phyloP scores from a whole-genome alignment of 192 early-diverging fungal species.

The Bifiguratus adelaidae region DNA sequence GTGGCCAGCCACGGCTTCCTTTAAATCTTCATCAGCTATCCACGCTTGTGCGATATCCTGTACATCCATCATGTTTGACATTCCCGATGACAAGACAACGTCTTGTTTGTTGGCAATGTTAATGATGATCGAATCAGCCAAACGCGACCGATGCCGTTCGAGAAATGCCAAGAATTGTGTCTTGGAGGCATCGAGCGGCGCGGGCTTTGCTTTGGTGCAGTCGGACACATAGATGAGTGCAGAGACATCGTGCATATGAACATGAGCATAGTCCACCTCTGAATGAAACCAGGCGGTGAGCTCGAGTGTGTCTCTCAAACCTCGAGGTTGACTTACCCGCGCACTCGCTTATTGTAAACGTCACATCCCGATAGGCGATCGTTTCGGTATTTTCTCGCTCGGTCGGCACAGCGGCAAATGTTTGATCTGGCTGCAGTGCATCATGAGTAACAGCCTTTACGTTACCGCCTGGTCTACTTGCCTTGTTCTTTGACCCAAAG shows the following conservation, averaged over 20 bases:
- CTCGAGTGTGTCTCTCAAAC: neutral
- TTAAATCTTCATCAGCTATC: constrained; percentile 7
- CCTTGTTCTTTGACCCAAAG: constrained; percentile 17
- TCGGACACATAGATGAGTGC: constrained; percentile 17
- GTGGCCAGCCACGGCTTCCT: constrained; percentile 5
- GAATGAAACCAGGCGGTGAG: neutral
- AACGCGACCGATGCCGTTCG: neutral
- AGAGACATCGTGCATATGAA: constrained; percentile 9
- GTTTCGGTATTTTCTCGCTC: constrained; percentile 14
- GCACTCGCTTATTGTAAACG: constrained; percentile 15
- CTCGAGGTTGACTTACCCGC: constrained; percentile 8
- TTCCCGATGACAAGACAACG: neutral
- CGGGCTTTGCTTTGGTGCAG: constrained; percentile 2
- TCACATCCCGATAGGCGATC: constrained; percentile 4
- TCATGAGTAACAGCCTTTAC: neutral
- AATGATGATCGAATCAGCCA: constrained; percentile 11
- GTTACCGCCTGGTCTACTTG: neutral
- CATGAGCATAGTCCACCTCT: neutral
- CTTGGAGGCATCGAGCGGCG: constrained; percentile 4
- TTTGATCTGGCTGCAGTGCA: constrained; percentile 10
- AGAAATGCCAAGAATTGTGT: constrained; percentile 16
- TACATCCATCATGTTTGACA: constrained; percentile 5
- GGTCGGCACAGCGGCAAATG: constrained; percentile 15
- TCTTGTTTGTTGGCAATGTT: constrained; percentile 17
- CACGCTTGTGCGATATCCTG: constrained; percentile 14